Evolutionary conservation across 306 rosid species (phyloP).

Genomic region (Gastrolobium villosum): DNA sequence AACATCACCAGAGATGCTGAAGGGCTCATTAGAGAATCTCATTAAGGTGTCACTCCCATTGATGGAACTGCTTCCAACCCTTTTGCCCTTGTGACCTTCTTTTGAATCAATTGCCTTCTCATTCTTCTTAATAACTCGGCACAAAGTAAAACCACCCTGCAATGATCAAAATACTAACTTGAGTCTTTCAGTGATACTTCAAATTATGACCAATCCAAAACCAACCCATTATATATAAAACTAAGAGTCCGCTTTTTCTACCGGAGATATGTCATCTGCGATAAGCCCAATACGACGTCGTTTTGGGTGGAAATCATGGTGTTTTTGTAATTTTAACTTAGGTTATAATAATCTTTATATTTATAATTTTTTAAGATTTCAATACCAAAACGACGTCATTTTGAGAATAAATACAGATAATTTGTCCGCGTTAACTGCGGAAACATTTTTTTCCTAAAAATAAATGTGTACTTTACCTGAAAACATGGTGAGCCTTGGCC

Average conservation of each 20-base stretch:
- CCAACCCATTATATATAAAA: background rate
- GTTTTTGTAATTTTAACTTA: too few species aligned
- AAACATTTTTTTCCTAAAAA: too few species aligned
- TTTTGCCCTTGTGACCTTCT: slow-evolving; percentile 60
- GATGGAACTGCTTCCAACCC: slow-evolving; percentile 53
- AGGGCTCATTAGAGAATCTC: slow-evolving; percentile 48
- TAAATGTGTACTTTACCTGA: slow-evolving; percentile 59
- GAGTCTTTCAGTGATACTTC: slow-evolving; percentile 14
- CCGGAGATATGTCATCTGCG: too few species aligned
- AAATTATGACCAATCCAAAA: slow-evolving; percentile 13
- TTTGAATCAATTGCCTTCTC: slow-evolving; percentile 58
- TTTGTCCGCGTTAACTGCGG: too few species aligned
- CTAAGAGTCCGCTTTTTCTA: too few species aligned
- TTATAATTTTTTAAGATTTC: too few species aligned
- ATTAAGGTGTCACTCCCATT: slow-evolving; percentile 54
- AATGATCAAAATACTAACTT: slow-evolving; percentile 14
- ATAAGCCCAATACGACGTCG: too few species aligned
- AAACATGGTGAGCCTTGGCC: slow-evolving; percentile 62
- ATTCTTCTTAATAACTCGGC: slow-evolving; percentile 83
- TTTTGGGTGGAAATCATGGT: too few species aligned
- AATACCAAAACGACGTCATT: too few species aligned
- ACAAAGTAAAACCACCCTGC: slow-evolving; percentile 86
- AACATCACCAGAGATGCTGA: slow-evolving; percentile 56
- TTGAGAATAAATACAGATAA: too few species aligned
- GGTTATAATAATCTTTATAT: too few species aligned